These are phyloP conservation scores for Calocybe gangraenosa DNA, from an alignment of 768 basidiomycete genomes.

Conservation along the genomic window DNA sequence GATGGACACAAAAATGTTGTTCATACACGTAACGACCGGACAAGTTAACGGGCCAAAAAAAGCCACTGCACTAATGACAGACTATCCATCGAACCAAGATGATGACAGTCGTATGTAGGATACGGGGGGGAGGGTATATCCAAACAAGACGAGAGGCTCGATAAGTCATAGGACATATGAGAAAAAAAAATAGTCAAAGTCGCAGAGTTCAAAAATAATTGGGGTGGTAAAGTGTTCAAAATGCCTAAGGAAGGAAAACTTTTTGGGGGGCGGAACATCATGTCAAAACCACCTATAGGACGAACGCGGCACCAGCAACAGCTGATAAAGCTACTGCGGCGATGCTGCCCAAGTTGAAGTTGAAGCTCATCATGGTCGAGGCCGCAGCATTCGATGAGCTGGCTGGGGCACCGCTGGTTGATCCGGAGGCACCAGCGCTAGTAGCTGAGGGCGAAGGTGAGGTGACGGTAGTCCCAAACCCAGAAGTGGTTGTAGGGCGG, in stretches of 20 bases:
- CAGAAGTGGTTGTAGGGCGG: background rate
- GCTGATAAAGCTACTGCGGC: constrained; percentile 38
- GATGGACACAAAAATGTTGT: constrained; percentile 3
- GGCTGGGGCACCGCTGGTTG: constrained; percentile 12
- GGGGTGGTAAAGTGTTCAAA: too few species aligned
- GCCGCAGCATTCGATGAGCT: constrained; percentile 23
- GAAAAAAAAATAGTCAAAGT: too few species aligned
- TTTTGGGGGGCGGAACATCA: too few species aligned
- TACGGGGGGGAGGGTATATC: background rate
- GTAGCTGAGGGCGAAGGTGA: constrained; percentile 11
- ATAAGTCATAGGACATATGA: background rate
- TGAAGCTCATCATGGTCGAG: constrained; percentile 24
- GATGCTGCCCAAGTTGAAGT: constrained; percentile 26
- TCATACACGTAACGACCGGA: constrained; percentile 22
- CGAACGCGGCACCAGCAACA: constrained; percentile 43
- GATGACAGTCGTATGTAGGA: background rate
- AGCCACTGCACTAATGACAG: constrained; percentile 20
- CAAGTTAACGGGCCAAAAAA: constrained; percentile 20
- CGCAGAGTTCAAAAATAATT: too few species aligned
- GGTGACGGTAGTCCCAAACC: constrained; percentile 16
- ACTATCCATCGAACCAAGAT: background rate
- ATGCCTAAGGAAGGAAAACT: too few species aligned
- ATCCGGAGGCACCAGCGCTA: constrained; percentile 6
- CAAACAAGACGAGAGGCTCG: background rate
- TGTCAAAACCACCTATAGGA: constrained; percentile 18